Conservation (phyloP, 768 basidiomycete species). For the Suillus sp. region DNA sequence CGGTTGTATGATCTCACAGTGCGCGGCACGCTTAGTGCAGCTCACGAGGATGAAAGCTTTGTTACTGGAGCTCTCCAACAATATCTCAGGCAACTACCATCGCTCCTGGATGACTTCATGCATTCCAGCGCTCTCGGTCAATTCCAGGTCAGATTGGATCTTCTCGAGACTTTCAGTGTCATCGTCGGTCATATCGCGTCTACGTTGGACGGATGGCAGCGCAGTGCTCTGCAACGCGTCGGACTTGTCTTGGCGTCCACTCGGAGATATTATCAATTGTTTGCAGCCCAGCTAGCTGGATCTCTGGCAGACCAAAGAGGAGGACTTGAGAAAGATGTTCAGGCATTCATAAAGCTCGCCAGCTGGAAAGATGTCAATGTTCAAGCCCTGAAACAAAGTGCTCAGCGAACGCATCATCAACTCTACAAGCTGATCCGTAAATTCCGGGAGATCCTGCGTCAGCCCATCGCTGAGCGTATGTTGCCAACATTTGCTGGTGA, state of each 20-base stretch:
- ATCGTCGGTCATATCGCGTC: constrained; percentile 45
- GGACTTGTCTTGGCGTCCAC: constrained; percentile 62
- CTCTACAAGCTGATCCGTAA: constrained; percentile 89
- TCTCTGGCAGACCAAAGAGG: constrained; percentile 59
- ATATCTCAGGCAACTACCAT: constrained; percentile 69
- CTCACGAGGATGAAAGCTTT: constrained; percentile 38
- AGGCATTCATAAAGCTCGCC: constrained; percentile 87
- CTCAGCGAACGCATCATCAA: constrained; percentile 86
- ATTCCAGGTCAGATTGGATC: constrained; percentile 63
- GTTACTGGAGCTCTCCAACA: constrained; percentile 38
- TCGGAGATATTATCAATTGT: constrained; percentile 64
- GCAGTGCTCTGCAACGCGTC: constrained; percentile 48
- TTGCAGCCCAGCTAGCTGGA: constrained; percentile 45
- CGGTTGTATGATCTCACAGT: constrained; percentile 79
- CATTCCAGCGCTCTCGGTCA: constrained; percentile 80
- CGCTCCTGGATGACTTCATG: constrained; percentile 82
- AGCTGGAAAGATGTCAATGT: constrained; percentile 99
- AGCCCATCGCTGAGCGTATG: constrained; percentile 56
- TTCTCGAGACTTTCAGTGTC: constrained; percentile 67
- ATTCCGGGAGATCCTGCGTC: constrained; percentile 86
- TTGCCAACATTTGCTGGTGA: constrained; percentile 38
- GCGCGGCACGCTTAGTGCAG: constrained; percentile 57
- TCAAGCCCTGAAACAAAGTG: constrained; percentile 88
- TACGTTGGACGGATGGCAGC: constrained; percentile 32
- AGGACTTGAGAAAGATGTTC: constrained; percentile 76